Base-by-base conservation (phyloP, 2,329 filamentous ascomycete species). In the Sporothrix euskadiensis region DNA sequence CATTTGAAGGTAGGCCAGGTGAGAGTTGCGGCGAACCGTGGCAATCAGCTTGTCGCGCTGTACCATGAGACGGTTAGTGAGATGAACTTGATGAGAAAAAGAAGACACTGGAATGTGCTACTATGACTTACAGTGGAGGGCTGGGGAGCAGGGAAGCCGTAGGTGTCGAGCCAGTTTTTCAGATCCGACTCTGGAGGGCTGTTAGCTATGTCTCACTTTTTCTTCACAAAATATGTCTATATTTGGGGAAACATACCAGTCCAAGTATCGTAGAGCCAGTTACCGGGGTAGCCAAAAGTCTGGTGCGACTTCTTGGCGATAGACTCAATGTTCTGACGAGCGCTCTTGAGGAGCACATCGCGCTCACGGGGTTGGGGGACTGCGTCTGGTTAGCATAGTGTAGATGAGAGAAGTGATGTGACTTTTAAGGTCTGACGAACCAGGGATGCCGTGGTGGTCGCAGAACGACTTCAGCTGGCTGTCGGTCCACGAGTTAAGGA, bases 181-280 rank as follows among this genome's bases (percentile, higher is more conserved):
- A 97, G 84, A 69, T 98, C 95, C 76, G 94, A 98, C 76, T 97
- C 93, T 81, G 59, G 26, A 22, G 4, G 10, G 3, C 14, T 52
- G 57, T 44, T 16, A 54, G 26, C 14, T 30, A 30, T 35, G 12
- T 32, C n/a, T 22, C 16, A 22, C 22, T 69, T 26, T 44, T 39
- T 8, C 19, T 12, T 56, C 35, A n/a, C 22, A 44, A 0, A 12
- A 49, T 14, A 35, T 4, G 10, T 19, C 9, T 41, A 9, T 19
- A 30, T 35, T n/a, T 19, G 44, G 30, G 52, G 9, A 16, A 16
- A 19, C 79, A 5, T 73, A 82, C 81, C 84, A 71, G 92, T 91
- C 96, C 96, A 99, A 8, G 91, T 87, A 75, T 90, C 88, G 80
- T 98, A 99, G 59, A 98, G 85, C 96, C 96, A 98, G 84, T 98